Percentiles rank a stretch among this genome's conserved stretches.
These are phyloP conservation scores for Saccharomycopsis sp. DNA, from an alignment of 805 yeast species.

Conservation along the genomic window DNA sequence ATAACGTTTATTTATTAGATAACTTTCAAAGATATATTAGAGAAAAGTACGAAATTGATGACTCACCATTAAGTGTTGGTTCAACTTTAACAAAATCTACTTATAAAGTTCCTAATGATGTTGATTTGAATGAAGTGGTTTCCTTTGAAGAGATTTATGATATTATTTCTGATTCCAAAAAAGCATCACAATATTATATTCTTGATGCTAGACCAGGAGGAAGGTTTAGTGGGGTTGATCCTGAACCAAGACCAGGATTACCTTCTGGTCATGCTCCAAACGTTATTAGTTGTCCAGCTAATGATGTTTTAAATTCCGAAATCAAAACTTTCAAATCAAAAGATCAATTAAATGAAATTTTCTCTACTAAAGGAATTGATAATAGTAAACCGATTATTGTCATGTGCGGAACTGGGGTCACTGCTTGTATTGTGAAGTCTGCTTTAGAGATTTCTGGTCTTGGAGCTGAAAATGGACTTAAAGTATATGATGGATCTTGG, in stretches of 20 bases:
- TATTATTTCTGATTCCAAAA: slow-evolving; percentile 28
- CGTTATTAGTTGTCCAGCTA: slow-evolving; percentile 67
- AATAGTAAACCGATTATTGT: slow-evolving; percentile 60
- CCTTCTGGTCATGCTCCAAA: slow-evolving; percentile 87
- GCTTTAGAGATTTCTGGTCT: slow-evolving; percentile 54
- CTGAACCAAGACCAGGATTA: slow-evolving; percentile 85
- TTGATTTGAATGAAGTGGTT: slow-evolving; percentile 42
- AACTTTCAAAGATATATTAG: slow-evolving; percentile 47
- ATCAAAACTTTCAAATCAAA: slow-evolving; percentile 38
- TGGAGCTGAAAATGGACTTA: slow-evolving; percentile 33
- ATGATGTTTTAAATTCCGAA: slow-evolving; percentile 41
- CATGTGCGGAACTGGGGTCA: slow-evolving; percentile 95
- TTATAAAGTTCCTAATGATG: slow-evolving; percentile 18
- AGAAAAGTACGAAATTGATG: slow-evolving; percentile 26
- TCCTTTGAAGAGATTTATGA: slow-evolving; percentile 35
- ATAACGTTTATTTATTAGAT: slow-evolving; percentile 57
- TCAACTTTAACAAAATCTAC: not conserved
- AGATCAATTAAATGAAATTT: slow-evolving; percentile 35
- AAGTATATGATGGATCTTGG: slow-evolving; percentile 84
- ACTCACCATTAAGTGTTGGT: slow-evolving; percentile 10
- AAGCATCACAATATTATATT: slow-evolving; percentile 38
- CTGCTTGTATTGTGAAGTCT: slow-evolving; percentile 78
- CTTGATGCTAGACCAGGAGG: slow-evolving; percentile 76
- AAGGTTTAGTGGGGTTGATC: slow-evolving; percentile 67
- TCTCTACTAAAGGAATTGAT: slow-evolving; percentile 30